Evolutionary conservation across 257 asterid genomes (phyloP).

Genomic region (Solanum clarkiae): DNA sequence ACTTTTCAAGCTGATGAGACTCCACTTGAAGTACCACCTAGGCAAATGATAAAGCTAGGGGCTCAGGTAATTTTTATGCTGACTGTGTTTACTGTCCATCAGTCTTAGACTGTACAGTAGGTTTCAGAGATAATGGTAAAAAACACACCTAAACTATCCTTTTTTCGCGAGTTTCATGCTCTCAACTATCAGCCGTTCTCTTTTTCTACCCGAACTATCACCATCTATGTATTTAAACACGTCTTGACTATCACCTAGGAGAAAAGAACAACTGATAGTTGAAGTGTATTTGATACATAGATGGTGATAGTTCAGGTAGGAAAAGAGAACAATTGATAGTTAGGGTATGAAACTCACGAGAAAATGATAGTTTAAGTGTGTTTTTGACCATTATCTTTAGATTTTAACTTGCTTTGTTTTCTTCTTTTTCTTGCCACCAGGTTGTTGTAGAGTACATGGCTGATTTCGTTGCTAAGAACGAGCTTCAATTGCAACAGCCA

Average conservation of each 20-base stretch:
- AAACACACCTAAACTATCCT: neutral
- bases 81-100: neutral
- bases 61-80: conserved; percentile 36
- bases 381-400: neutral
- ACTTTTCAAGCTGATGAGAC: conserved; percentile 47
- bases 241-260: neutral
- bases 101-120: neutral
- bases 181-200: neutral
- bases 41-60: conserved; percentile 32
- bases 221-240: neutral
- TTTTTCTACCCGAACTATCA: neutral
- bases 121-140: neutral
- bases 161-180: neutral
- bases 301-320: neutral
- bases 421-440: conserved; percentile 10
- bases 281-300: neutral
- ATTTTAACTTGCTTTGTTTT: neutral
- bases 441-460: conserved; percentile 63
- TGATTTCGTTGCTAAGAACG: conserved; percentile 33
- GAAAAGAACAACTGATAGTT: neutral
- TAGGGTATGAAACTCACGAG: neutral
- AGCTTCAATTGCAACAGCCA: conserved; percentile 7
- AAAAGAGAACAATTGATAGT: neutral
- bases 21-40: conserved; percentile 71
- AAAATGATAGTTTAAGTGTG: neutral